These are phyloP conservation scores for Chaetomium strumarium DNA, from an alignment of 2,329 filamentous ascomycete species.

Conservation along the genomic window DNA sequence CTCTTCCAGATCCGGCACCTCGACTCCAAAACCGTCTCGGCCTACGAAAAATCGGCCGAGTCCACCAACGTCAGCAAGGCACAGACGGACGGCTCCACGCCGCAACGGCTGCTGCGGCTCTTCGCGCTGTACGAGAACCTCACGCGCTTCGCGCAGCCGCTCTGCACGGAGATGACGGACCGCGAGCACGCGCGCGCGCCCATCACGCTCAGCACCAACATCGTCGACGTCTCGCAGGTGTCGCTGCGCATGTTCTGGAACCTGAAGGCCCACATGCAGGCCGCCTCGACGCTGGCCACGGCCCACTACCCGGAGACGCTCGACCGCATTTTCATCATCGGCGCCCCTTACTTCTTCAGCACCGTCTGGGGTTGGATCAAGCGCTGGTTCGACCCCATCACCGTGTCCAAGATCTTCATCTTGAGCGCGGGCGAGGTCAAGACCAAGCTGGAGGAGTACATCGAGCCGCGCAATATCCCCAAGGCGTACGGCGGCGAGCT, in stretches of 20 bases:
- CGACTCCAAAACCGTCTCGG: slow-evolving; percentile 72
- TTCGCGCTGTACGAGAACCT: slow-evolving; percentile 94
- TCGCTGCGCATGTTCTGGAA: slow-evolving; percentile 95
- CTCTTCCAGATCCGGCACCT: slow-evolving; percentile 82
- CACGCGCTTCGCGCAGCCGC: slow-evolving; percentile 76
- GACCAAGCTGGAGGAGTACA: slow-evolving; percentile 71
- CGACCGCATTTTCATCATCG: slow-evolving; percentile 81
- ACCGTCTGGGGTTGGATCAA: slow-evolving; percentile 95
- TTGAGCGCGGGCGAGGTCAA: slow-evolving; percentile 67
- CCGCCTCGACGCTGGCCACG: slow-evolving; percentile 79
- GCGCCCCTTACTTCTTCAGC: slow-evolving; percentile 83
- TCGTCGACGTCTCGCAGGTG: slow-evolving; percentile 85
- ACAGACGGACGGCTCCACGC: slow-evolving; percentile 59
- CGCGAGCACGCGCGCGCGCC: slow-evolving; percentile 73
- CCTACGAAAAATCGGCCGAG: slow-evolving; percentile 66
- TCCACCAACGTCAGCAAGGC: slow-evolving; percentile 51
- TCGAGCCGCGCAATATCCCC: slow-evolving; percentile 77
- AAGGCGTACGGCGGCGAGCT: slow-evolving; percentile 84
- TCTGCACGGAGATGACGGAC: slow-evolving; percentile 70
- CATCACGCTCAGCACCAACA: slow-evolving; percentile 88
- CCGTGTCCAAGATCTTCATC: slow-evolving; percentile 94
- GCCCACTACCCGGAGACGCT: slow-evolving; percentile 94
- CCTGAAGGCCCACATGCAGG: slow-evolving; percentile 88
- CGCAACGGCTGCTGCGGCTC: slow-evolving; percentile 72
- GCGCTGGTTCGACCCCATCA: slow-evolving; percentile 91